These are phyloP conservation scores for Hirsutella thompsonii DNA, from an alignment of 2,329 filamentous ascomycete genomes.

Conservation along the genomic window DNA sequence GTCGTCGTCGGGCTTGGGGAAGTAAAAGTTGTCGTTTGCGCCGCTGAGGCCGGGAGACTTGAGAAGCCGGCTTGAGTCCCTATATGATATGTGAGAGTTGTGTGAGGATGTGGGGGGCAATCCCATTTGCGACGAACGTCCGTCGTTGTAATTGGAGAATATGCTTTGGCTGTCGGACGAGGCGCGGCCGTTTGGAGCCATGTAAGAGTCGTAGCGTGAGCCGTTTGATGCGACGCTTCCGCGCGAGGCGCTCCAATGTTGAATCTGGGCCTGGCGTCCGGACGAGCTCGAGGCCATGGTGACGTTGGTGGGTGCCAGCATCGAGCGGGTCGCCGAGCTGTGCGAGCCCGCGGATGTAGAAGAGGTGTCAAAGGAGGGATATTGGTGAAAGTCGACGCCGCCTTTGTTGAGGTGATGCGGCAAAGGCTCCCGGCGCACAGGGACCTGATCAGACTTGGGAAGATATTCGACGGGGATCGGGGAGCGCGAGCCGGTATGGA, in stretches of 20 bases:
- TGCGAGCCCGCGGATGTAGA: constrained; percentile 31
- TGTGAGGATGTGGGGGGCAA: constrained; percentile 44
- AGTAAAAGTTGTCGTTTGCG: constrained; percentile 40
- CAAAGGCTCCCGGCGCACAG: constrained; percentile 55
- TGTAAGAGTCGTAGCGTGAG: constrained; percentile 51
- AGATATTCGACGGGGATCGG: constrained; percentile 64
- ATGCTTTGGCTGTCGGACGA: constrained; percentile 38
- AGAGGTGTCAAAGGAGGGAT: constrained; percentile 57
- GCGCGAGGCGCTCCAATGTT: constrained; percentile 55
- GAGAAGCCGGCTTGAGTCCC: constrained; percentile 44
- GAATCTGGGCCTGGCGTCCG: constrained; percentile 59
- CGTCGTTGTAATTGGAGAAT: constrained; percentile 23
- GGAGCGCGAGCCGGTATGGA: constrained; percentile 50
- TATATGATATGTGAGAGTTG: constrained; percentile 31
- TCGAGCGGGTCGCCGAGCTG: neutral
- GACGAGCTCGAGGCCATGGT: constrained; percentile 50
- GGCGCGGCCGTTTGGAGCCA: constrained; percentile 44
- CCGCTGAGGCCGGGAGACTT: constrained; percentile 29
- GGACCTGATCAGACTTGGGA: constrained; percentile 50
- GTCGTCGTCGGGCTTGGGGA: constrained; percentile 67
- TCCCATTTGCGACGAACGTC: constrained; percentile 25
- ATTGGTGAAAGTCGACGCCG: constrained; percentile 75
- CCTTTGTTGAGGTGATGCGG: constrained; percentile 76
- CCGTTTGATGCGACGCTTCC: constrained; percentile 41
- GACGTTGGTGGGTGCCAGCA: constrained; percentile 33